These are phyloP conservation scores for Suillus hirtellus DNA, from an alignment of 768 basidiomycete genomes.

Conservation along the genomic window DNA sequence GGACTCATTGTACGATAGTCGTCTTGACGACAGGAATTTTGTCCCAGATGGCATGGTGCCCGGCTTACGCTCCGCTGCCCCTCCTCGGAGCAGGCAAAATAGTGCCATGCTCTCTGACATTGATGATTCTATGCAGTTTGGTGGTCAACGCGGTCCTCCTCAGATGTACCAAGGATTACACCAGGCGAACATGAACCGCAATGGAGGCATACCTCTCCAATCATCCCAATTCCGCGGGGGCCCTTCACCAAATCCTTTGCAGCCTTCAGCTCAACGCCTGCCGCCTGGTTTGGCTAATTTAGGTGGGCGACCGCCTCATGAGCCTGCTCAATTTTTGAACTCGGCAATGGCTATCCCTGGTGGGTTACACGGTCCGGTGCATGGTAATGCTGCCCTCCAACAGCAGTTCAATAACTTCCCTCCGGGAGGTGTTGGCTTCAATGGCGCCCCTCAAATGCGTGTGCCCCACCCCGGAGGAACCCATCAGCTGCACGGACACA, in stretches of 20 bases:
- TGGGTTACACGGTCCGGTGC: constrained; percentile 47
- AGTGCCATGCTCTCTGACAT: constrained; percentile 55
- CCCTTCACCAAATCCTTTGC: constrained; percentile 59
- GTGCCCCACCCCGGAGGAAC: constrained; percentile 43
- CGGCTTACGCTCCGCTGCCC: constrained; percentile 68
- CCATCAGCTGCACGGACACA: constrained; percentile 52
- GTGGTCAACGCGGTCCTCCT: constrained; percentile 57
- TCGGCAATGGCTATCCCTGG: constrained; percentile 45
- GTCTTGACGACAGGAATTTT: constrained; percentile 73
- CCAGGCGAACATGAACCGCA: constrained; percentile 50
- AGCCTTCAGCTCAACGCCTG: constrained; percentile 55
- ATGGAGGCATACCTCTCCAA: constrained; percentile 55
- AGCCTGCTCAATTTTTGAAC: constrained; percentile 61
- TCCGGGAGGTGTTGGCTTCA: constrained; percentile 46
- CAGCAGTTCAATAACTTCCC: constrained; percentile 57
- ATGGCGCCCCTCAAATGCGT: constrained; percentile 45
- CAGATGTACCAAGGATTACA: constrained; percentile 57
- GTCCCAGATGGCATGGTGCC: constrained; percentile 87
- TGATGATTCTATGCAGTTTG: constrained; percentile 67
- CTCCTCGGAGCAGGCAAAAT: constrained; percentile 61
- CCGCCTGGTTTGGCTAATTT: constrained; percentile 83
- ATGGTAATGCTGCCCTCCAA: constrained; percentile 46
- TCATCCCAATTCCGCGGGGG: constrained; percentile 68
- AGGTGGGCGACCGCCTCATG: constrained; percentile 80
- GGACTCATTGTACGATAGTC: constrained; percentile 72